Percentiles rank a stretch among this genome's conserved stretches.
Conservation (phyloP, 2,329 filamentous ascomycete species). For the Leptodontidium sp. region DNA sequence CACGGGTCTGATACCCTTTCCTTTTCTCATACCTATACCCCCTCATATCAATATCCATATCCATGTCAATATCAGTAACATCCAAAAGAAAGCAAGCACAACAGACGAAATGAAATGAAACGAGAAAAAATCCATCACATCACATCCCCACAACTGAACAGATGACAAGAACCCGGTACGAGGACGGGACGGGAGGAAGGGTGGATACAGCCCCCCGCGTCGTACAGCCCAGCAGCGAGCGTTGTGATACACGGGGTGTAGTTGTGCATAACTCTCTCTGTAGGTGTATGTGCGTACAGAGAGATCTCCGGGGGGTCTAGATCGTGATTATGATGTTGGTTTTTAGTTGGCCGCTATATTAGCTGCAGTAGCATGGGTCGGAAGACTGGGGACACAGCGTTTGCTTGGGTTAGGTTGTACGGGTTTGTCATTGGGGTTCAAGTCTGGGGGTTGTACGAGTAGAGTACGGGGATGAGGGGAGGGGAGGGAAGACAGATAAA, state of each 20-base stretch:
- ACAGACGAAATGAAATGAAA: too few species aligned
- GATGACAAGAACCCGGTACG: slow-evolving; percentile 1
- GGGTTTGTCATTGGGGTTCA: slow-evolving; percentile 6
- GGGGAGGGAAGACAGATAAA: neutral
- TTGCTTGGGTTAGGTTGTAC: slow-evolving; percentile 1
- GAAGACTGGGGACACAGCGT: neutral
- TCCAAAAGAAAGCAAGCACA: too few species aligned
- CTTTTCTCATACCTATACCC: too few species aligned
- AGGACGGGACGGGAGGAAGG: slow-evolving; percentile 7
- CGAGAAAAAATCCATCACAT: neutral
- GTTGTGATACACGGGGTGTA: slow-evolving; percentile 1
- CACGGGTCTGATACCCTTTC: neutral
- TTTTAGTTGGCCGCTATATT: neutral
- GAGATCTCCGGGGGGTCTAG: slow-evolving; percentile 6
- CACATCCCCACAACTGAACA: neutral
- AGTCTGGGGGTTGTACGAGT: slow-evolving; percentile 16
- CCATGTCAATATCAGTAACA: neutral
- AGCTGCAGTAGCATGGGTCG: neutral
- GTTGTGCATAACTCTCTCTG: neutral
- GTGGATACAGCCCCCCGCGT: neutral
- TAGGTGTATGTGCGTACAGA: neutral
- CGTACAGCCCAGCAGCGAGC: neutral
- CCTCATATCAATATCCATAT: too few species aligned
- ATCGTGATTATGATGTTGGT: neutral
- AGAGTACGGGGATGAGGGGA: slow-evolving; percentile 1